Percentiles rank a stretch among this genome's conserved stretches.
Conservation (phyloP, 257 asterid genomes). For the Lantana camara region DNA sequence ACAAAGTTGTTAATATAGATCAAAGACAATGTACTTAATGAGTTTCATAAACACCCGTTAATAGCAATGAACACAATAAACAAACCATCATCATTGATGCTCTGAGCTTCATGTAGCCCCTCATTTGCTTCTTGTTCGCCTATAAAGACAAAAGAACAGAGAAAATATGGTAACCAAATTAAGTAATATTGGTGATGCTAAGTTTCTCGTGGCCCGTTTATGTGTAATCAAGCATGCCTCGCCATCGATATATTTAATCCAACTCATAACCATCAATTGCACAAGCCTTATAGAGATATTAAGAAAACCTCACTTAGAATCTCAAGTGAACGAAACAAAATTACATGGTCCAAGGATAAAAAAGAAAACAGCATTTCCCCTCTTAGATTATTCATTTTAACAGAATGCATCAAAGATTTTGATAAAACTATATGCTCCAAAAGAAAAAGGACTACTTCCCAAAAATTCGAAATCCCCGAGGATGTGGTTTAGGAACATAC, state of each 20-base stretch:
- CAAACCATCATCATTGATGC: constrained; percentile 56
- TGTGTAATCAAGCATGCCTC: not conserved
- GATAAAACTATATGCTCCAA: not conserved
- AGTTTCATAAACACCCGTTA: constrained; percentile 9
- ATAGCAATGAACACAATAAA: constrained; percentile 6
- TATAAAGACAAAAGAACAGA: constrained; percentile 25
- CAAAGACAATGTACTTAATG: constrained; percentile 10
- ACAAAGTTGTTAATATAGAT: constrained; percentile 1
- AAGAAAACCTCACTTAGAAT: not conserved
- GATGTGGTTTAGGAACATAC: constrained; percentile 31
- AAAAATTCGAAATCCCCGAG: not conserved
- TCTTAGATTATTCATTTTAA: not conserved
- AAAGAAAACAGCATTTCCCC: not conserved
- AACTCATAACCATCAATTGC: not conserved
- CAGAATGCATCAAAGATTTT: not conserved
- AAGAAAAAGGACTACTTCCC: constrained; percentile 8
- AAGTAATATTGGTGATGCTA: constrained; percentile 7
- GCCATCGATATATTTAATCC: not conserved
- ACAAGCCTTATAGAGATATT: not conserved
- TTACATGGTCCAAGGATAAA: not conserved
- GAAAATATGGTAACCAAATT: not conserved
- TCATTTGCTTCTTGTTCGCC: constrained; percentile 43
- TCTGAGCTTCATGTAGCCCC: constrained; percentile 28
- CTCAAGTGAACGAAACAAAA: not conserved
- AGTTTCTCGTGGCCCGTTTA: not conserved